Base-by-base conservation (phyloP, 2,329 filamentous ascomycete genomes). In the Cordyceps fumosorosea region DNA sequence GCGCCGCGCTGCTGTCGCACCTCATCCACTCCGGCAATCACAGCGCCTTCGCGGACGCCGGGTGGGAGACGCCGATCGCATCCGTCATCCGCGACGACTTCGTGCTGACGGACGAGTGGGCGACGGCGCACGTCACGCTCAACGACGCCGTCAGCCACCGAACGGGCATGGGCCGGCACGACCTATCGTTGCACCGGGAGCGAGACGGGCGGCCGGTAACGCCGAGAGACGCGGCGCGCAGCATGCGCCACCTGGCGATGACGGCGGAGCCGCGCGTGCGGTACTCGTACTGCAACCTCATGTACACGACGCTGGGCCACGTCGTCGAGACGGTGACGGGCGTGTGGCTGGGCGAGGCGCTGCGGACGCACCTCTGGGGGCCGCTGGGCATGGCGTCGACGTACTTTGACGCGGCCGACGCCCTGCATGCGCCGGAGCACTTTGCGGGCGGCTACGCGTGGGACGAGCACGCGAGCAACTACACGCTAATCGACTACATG, bases 71-170 rank as follows among this genome's bases (percentile, higher is more conserved):
- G 0, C 75, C 75, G 2, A 75, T 85, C 37, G 75, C 74, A 1
- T 70, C 71, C 18, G 68, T 85, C 0, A 73, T 85, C 3, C 75
- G 75, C 0, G 78, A 80, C 1, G 82, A 84, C 56, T 85, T 84
- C 63, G 76, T 83, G 1, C 71, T 84, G 12, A 65, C 73, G 14
- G 77, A 80, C 57, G 71, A 74, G 0, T 78, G 75, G 67, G 75
- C 77, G 16, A 84, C 80, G 1, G 68, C 72, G 26, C 76, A 80
- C 63, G 69, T 83, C 47, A 85, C 81, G 0, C 69, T 85, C 7
- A 80, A 84, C 61, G 84, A 86, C 62, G 77, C 81, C 2, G 73
- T 83, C 0, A 76, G 77, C 56, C 83, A 86, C 66, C 75, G 81
- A 5, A 81, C 78, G 0, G 82, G 83, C 11, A 73, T 82, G 63